Evolutionary conservation across 305 asterid species (phyloP).

Genomic region (Plantago coronopus): DNA sequence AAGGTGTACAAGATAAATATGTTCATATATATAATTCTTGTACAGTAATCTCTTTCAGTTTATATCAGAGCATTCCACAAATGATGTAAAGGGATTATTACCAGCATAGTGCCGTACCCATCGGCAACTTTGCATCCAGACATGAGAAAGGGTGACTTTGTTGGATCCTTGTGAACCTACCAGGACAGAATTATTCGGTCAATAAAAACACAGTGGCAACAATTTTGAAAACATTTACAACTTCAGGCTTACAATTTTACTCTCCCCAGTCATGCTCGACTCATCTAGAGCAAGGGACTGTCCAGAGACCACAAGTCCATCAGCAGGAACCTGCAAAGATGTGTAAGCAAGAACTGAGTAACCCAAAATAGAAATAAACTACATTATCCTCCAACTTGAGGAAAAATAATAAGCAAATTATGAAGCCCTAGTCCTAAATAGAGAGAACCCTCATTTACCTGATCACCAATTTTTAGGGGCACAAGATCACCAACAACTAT

Average conservation of each 20-base stretch:
- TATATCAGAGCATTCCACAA: constrained; percentile 7
- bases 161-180: constrained; percentile 84
- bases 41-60: neutral
- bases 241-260: constrained; percentile 68
- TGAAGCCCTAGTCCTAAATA: neutral
- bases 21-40: neutral
- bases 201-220: constrained; percentile 18
- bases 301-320: constrained; percentile 72
- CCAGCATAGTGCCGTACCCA: constrained; percentile 97
- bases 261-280: constrained; percentile 99
- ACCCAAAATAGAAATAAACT: neutral
- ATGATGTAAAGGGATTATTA: constrained; percentile 28
- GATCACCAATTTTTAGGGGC: constrained; percentile 97
- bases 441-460: constrained; percentile 41
- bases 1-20: neutral
- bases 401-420: neutral
- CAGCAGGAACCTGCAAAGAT: constrained; percentile 79
- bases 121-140: constrained; percentile 98
- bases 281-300: constrained; percentile 91
- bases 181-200: constrained; percentile 20
- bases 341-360: neutral
- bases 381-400: neutral
- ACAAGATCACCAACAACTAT: constrained; percentile 88
- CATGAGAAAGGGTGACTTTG: constrained; percentile 79
- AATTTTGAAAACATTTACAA: constrained; percentile 13